Evolutionary conservation across 169 alveolate species (phyloP).

Genomic region (Eimeria praecox): DNA sequence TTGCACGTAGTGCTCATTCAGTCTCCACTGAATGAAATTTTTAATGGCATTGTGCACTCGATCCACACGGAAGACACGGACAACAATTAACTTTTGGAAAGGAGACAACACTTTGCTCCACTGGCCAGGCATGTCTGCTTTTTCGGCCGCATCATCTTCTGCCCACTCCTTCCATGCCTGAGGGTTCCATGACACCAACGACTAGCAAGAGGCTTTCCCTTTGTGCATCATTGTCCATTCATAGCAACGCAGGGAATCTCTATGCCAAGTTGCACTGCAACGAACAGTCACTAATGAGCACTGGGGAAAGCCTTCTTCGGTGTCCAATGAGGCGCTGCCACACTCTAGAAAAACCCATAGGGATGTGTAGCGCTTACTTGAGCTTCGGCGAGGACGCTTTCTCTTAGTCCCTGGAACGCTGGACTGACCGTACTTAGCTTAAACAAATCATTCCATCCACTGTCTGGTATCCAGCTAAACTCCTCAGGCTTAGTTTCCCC

Average conservation of each 20-base stretch:
- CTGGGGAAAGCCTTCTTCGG: neutral
- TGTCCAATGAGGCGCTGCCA: neutral
- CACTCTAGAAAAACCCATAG: neutral
- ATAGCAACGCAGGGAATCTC: neutral
- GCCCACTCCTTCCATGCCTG: slow-evolving; percentile 95
- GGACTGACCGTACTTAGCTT: slow-evolving; percentile 90
- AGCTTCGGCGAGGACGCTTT: slow-evolving; percentile 67
- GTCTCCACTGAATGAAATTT: slow-evolving; percentile 92
- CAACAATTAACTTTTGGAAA: slow-evolving; percentile 92
- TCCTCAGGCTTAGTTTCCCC: slow-evolving; percentile 88
- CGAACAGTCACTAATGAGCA: neutral
- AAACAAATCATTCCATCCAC: slow-evolving; percentile 96
- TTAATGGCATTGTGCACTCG: slow-evolving; percentile 95
- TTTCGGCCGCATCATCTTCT: slow-evolving; percentile 95
- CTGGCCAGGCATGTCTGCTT: slow-evolving; percentile 92
- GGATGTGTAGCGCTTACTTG: slow-evolving; percentile 3
- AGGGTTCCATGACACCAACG: neutral
- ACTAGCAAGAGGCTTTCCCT: neutral
- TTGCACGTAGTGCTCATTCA: slow-evolving; percentile 91
- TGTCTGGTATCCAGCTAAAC: slow-evolving; percentile 94
- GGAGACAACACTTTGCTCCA: slow-evolving; percentile 82
- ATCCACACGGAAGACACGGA: slow-evolving; percentile 96
- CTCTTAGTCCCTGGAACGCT: slow-evolving; percentile 83
- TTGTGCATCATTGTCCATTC: neutral
- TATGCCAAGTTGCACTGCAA: neutral